Evolutionary conservation across 2,329 filamentous ascomycete genomes (phyloP), one percentile per base, ranked within the genome.

Genomic region (Corinectria fuckeliana): DNA sequence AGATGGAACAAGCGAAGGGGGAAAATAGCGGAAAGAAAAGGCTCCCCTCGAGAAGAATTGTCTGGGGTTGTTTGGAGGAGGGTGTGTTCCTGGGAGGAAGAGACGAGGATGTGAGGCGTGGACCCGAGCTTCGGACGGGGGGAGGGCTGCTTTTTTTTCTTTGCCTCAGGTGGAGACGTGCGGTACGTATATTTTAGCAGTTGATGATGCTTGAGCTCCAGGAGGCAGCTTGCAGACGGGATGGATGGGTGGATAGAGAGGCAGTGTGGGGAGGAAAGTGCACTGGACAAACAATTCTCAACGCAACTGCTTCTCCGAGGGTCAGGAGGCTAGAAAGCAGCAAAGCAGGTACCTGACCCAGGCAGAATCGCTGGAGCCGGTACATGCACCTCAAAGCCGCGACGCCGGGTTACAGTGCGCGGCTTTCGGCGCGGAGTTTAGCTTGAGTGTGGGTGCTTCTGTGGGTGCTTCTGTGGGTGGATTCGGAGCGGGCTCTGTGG

Each of bases 141-240:
- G 64, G 63, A 63, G 59, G 67, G 67, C 62, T 65, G 67, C 63
- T 69, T 71, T 72, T 68, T 70, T 70, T 68, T 63, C 66, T 65
- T 68, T 70, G 67, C 69, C 66, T 72, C 62, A 65, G 65, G 59
- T 64, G 62, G 64, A 38, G 57, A 64, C 56, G 10, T n/a, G 20
- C 21, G 56, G 44, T 66, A 66, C 59, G 63, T 66, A 64, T 50
- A 23, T 61, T 39, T 45, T 20, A 18, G 14, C 30, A n/a, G 53
- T 44, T 23, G 42, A 45, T 23, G 48, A 44, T 26, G 48, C 49
- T 39, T 49, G 26, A 45, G 50, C 50, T 67, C n/a, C 66, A 61
- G 49, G 55, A 69, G 66, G 64, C 63, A 63, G 61, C 55, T 67
- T 55, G 47, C 32, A 49, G 42, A 57, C 47, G 47, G 48, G 42